Evolutionary conservation across 257 asterid genomes (phyloP).

Genomic region (Lavandula angustifolia): DNA sequence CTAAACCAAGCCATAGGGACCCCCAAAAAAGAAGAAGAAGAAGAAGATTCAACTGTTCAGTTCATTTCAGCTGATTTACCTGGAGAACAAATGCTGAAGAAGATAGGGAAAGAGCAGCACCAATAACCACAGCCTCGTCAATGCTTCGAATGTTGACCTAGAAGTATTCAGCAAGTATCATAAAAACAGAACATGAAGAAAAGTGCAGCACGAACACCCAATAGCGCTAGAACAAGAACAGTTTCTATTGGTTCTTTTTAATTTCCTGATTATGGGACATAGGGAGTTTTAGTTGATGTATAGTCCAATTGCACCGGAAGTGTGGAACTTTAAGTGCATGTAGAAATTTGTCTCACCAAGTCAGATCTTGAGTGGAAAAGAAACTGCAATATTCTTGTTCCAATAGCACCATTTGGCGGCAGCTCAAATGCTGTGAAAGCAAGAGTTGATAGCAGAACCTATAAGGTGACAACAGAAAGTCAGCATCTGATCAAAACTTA

Average conservation of each 20-base stretch:
- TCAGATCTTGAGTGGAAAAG: slow-evolving; percentile 96
- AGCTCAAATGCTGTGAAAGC: slow-evolving; percentile 98
- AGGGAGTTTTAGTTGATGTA: not conserved
- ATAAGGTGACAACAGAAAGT: slow-evolving; percentile 35
- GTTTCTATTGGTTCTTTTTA: too few relatives aligned
- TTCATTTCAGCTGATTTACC: slow-evolving; percentile 51
- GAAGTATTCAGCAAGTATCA: slow-evolving; percentile 26
- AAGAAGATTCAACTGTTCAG: slow-evolving; percentile 14
- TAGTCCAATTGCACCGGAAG: not conserved
- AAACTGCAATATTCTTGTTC: slow-evolving; percentile 84
- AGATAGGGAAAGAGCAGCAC: slow-evolving; percentile 96
- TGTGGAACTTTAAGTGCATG: slow-evolving; percentile 2
- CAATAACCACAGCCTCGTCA: slow-evolving; percentile 98
- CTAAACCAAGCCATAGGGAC: not conserved
- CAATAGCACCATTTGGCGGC: slow-evolving; percentile 92
- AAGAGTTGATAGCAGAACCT: slow-evolving; percentile 89
- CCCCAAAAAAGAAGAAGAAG: not conserved
- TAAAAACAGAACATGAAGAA: slow-evolving; percentile 23
- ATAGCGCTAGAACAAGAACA: not conserved
- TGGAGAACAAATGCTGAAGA: slow-evolving; percentile 98
- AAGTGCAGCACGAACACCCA: too few relatives aligned
- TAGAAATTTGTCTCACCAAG: slow-evolving; percentile 60
- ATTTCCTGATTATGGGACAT: not conserved
- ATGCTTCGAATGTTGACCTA: slow-evolving; percentile 97
- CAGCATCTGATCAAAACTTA: slow-evolving; percentile 30